phyloP scores from a whole-genome alignment of 352 stramenopile genomes.

The Saprolegnia diclina region DNA sequence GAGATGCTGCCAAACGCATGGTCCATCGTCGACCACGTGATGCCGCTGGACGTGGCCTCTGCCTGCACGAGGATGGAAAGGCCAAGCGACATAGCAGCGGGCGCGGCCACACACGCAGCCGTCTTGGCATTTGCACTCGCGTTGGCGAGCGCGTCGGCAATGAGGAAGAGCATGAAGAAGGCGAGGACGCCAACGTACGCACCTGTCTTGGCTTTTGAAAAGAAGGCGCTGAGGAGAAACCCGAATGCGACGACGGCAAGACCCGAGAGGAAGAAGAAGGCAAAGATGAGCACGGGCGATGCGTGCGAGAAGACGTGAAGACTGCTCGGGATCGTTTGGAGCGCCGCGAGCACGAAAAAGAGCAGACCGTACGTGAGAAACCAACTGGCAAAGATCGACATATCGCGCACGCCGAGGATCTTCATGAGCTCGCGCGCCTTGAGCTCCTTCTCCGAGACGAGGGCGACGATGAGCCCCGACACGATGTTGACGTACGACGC shows the following conservation, averaged over 20 bases:
- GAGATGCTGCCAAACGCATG: constrained; percentile 52
- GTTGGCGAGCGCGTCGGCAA: not conserved
- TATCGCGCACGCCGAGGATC: constrained; percentile 44
- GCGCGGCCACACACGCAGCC: constrained; percentile 29
- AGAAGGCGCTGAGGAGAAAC: constrained; percentile 35
- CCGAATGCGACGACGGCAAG: constrained; percentile 42
- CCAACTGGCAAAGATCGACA: constrained; percentile 24
- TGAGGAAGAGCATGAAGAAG: constrained; percentile 34
- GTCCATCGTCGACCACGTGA: constrained; percentile 42
- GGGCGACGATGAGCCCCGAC: constrained; percentile 77
- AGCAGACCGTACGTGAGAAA: constrained; percentile 27
- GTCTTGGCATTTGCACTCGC: constrained; percentile 38
- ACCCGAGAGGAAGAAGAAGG: constrained; percentile 38
- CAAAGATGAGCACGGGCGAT: constrained; percentile 25
- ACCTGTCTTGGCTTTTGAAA: constrained; percentile 32
- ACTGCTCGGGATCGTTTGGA: constrained; percentile 30
- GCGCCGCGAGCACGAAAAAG: constrained; percentile 37
- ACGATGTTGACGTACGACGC: constrained; percentile 91
- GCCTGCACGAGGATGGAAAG: constrained; percentile 34
- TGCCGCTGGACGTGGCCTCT: constrained; percentile 35
- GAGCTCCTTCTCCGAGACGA: constrained; percentile 81
- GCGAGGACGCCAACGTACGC: constrained; percentile 28
- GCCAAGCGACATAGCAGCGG: constrained; percentile 42
- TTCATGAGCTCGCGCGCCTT: constrained; percentile 60
- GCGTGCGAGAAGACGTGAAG: constrained; percentile 27